A percentile compares a stretch with the other conserved stretches of the same genome.
Evolutionary conservation across 2,329 filamentous ascomycete species (phyloP).

Genomic region (Scedosporium minutisporum): DNA sequence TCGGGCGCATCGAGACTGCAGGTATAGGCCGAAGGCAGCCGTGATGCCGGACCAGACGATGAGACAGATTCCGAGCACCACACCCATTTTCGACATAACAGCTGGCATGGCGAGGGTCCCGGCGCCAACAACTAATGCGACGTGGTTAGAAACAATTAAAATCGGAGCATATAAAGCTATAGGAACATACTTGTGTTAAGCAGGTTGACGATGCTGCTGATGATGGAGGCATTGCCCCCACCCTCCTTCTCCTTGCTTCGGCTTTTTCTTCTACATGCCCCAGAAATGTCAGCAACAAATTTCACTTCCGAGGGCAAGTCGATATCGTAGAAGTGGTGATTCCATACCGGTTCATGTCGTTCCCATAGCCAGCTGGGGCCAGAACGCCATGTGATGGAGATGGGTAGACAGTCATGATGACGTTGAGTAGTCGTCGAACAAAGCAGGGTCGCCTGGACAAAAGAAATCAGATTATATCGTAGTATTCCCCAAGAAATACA

Average conservation of each 20-base stretch:
- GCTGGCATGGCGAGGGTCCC: conserved; percentile 93
- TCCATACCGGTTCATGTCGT: conserved; percentile 11
- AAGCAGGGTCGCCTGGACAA: neutral
- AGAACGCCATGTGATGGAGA: neutral
- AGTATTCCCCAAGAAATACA: neutral
- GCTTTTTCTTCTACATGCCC: neutral
- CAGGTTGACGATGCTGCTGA: conserved; percentile 88
- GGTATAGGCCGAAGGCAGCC: conserved; percentile 85
- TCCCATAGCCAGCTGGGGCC: conserved; percentile 11
- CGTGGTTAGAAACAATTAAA: conserved; percentile 12
- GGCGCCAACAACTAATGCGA: conserved; percentile 70
- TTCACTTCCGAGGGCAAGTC: neutral
- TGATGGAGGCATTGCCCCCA: conserved; percentile 76
- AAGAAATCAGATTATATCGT: too few species aligned
- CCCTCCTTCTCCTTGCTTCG: conserved; percentile 31
- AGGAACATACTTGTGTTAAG: conserved; percentile 75
- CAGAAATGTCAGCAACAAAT: neutral
- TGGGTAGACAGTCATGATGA: neutral
- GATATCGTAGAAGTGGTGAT: neutral
- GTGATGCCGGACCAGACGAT: conserved; percentile 88
- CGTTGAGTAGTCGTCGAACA: neutral
- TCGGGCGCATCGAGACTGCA: conserved; percentile 84
- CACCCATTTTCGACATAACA: conserved; percentile 91
- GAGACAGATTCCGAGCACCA: conserved; percentile 70
- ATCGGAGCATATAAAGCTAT: neutral